Conservation (phyloP, 768 basidiomycete species). For the Clathrus columnatus region DNA sequence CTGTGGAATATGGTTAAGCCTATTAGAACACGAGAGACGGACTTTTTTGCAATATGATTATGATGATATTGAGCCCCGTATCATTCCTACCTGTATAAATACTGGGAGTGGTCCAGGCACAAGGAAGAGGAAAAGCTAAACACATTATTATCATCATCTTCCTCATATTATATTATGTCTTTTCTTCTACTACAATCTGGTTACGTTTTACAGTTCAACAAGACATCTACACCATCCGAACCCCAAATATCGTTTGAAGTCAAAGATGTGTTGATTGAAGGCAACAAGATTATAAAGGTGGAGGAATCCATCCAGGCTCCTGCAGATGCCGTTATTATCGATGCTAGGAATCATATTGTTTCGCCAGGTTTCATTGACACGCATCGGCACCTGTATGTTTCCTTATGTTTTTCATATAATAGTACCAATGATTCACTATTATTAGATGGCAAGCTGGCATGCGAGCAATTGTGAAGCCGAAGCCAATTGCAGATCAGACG, state of each 20-base stretch:
- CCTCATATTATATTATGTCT: no score
- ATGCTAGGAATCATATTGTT: conserved; percentile 22
- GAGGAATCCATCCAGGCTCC: conserved; percentile 15
- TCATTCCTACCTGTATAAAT: background rate
- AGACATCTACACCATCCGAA: background rate
- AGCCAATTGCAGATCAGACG: conserved; percentile 20
- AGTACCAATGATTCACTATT: conserved; percentile 6
- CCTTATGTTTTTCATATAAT: background rate
- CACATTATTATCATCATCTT: background rate
- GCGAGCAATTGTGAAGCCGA: conserved; percentile 16
- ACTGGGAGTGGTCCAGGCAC: background rate
- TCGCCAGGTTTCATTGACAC: conserved; percentile 26
- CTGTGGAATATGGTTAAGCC: background rate
- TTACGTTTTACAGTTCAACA: background rate
- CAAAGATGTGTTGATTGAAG: conserved; percentile 20
- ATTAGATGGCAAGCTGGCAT: conserved; percentile 23
- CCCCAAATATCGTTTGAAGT: background rate
- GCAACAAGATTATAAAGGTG: conserved; percentile 19
- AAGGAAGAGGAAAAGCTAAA: background rate
- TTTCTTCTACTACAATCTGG: background rate
- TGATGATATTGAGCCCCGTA: background rate
- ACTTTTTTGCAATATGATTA: background rate
- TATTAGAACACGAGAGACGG: background rate
- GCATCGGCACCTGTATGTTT: conserved; percentile 19
- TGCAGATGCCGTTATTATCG: conserved; percentile 19